phyloP scores from a whole-genome alignment of 192 early-diverging fungal genomes.

The Cetraspora pellucida region DNA sequence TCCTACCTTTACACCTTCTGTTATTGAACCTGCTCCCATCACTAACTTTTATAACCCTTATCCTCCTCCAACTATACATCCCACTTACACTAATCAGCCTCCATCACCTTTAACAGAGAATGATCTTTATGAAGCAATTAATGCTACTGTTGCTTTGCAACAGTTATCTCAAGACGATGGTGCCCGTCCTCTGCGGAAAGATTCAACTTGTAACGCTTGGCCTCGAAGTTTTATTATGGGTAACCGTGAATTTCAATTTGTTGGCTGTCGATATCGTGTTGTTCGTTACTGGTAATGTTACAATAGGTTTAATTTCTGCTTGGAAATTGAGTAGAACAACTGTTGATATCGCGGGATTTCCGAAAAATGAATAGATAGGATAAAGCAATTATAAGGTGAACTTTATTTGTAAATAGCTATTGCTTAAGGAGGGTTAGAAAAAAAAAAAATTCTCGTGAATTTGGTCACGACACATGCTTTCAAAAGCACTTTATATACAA shows the following conservation, averaged over 20 bases:
- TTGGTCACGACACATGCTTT: neutral
- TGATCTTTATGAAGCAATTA: slow-evolving; percentile 21
- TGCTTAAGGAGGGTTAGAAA: neutral
- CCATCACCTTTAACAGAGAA: slow-evolving; percentile 16
- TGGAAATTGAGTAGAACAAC: neutral
- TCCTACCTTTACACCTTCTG: neutral
- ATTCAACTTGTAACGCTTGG: slow-evolving; percentile 1
- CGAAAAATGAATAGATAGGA: neutral
- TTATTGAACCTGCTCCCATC: neutral
- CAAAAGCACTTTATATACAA: neutral
- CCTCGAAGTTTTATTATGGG: slow-evolving; percentile 22
- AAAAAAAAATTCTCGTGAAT: neutral
- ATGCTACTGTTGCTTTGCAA: slow-evolving; percentile 16
- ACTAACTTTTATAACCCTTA: neutral
- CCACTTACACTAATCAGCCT: neutral
- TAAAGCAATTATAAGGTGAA: neutral
- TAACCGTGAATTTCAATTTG: slow-evolving; percentile 27
- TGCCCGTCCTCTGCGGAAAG: slow-evolving; percentile 2
- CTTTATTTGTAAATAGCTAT: slow-evolving; percentile 17
- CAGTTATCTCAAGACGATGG: slow-evolving; percentile 12
- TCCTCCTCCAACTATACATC: slow-evolving; percentile 13
- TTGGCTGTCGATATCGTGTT: slow-evolving; percentile 24
- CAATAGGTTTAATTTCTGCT: neutral
- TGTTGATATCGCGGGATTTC: neutral
- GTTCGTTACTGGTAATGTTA: slow-evolving; percentile 26